Conservation (phyloP, 163 green algal species). For the Scenedesmus sp. region DNA sequence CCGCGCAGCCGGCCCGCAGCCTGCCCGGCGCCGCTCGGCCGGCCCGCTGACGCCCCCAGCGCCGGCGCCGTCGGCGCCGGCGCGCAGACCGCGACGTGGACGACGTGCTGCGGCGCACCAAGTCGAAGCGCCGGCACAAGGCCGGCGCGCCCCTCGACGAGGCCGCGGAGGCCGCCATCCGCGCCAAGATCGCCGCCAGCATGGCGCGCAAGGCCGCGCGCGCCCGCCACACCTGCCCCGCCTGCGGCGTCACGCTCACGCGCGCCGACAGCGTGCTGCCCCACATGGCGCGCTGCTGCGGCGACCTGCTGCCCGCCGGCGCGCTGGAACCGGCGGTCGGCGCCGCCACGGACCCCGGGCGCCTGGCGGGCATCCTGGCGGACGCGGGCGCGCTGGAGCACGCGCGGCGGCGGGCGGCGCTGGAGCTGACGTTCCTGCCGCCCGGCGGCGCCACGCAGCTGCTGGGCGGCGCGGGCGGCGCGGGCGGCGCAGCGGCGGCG, state of each 20-base stretch:
- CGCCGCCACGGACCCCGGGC: neutral
- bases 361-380: slow-evolving; percentile 20
- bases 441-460: neutral
- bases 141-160: neutral
- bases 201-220: slow-evolving; percentile 18
- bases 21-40: too few species aligned
- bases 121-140: slow-evolving; percentile 30
- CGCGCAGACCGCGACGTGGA: slow-evolving; percentile 20
- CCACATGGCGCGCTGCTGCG: slow-evolving; percentile 54
- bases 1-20: too few species aligned
- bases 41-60: too few species aligned
- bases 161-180: slow-evolving; percentile 20
- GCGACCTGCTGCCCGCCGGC: too few species aligned
- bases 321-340: neutral
- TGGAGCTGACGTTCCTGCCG: slow-evolving; percentile 41
- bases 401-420: neutral
- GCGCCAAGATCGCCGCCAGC: slow-evolving; percentile 42
- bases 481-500: neutral
- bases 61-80: too few species aligned
- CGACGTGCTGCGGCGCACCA: slow-evolving; percentile 19
- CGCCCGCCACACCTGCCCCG: slow-evolving; percentile 43
- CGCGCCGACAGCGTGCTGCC: slow-evolving; percentile 35
- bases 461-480: neutral
- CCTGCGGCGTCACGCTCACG: slow-evolving; percentile 47
- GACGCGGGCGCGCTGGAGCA: neutral